These are phyloP conservation scores for Viola odorata DNA, from an alignment of 345 rosid species.

Conservation along the genomic window DNA sequence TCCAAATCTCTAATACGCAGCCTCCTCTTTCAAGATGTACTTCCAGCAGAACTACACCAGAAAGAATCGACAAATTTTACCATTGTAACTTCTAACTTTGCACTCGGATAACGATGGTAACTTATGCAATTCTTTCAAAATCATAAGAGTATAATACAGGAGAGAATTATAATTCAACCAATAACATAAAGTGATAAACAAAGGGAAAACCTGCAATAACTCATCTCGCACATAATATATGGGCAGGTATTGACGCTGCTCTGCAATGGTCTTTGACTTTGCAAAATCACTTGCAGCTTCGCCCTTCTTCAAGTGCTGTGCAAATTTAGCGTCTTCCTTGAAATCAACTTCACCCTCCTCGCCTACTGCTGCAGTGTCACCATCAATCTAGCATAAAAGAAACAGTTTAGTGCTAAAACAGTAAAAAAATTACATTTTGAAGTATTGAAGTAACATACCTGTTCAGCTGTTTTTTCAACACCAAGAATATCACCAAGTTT, in stretches of 20 bases:
- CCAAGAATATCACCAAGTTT: slow-evolving; percentile 91
- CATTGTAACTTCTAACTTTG: too few relatives aligned
- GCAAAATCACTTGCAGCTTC: slow-evolving; percentile 98
- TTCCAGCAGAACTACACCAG: too few relatives aligned
- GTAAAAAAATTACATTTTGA: background rate
- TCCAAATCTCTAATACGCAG: too few relatives aligned
- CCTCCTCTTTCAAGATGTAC: too few relatives aligned
- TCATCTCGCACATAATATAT: slow-evolving; percentile 96
- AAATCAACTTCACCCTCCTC: slow-evolving; percentile 91
- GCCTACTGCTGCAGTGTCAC: slow-evolving; percentile 86
- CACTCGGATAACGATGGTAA: too few relatives aligned
- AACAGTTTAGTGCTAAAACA: background rate
- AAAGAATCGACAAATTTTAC: too few relatives aligned
- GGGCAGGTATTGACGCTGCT: slow-evolving; percentile 92
- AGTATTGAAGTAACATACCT: too few relatives aligned
- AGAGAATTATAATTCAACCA: too few relatives aligned
- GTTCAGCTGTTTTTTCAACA: slow-evolving; percentile 81
- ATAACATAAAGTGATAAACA: too few relatives aligned
- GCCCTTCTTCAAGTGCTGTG: slow-evolving; percentile 80
- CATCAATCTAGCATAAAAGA: slow-evolving; percentile 67
- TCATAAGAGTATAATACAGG: too few relatives aligned
- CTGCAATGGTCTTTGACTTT: slow-evolving; percentile 64
- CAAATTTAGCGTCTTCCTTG: slow-evolving; percentile 85
- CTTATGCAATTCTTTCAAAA: too few relatives aligned
- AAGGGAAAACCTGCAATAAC: slow-evolving; percentile 85